phyloP scores from a whole-genome alignment of 1,284 basidiomycete genomes.

The Austroboletus niveus region DNA sequence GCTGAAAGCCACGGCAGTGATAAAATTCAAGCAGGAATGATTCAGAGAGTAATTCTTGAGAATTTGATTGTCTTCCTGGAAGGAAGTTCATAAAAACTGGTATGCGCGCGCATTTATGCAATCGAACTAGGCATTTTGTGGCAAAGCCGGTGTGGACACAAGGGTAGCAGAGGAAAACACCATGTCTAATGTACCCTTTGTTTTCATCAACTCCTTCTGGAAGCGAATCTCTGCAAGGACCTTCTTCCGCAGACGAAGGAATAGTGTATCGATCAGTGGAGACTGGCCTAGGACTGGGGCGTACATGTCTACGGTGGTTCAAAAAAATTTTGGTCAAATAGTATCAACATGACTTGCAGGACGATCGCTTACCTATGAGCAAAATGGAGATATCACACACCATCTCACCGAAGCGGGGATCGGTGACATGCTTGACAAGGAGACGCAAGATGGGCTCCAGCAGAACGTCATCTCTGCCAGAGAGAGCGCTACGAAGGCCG shows the following conservation, averaged over 20 bases:
- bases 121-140: constrained; percentile 19
- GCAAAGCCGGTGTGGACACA: constrained; percentile 20
- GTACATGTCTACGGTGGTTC: constrained; percentile 76
- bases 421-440: constrained; percentile 82
- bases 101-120: constrained; percentile 1
- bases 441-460: constrained; percentile 89
- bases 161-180: constrained; percentile 68
- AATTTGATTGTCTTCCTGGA: constrained; percentile 68
- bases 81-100: constrained; percentile 26
- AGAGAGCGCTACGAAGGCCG: constrained; percentile 82
- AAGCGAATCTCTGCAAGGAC: constrained; percentile 86
- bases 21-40: constrained; percentile 38
- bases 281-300: constrained; percentile 89
- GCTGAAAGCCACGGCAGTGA: constrained; percentile 21
- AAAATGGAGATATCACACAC: constrained; percentile 82
- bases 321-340: not conserved
- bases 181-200: constrained; percentile 93
- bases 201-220: constrained; percentile 82
- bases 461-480: constrained; percentile 91
- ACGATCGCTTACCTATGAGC: constrained; percentile 70
- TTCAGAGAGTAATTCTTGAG: constrained; percentile 67
- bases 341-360: not conserved
- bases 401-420: constrained; percentile 89
- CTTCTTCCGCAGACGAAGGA: constrained; percentile 82
- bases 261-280: constrained; percentile 86